Evolutionary conservation across 192 early-diverging fungal species (phyloP).

Genomic region (Phycomyces blakesleeanus): DNA sequence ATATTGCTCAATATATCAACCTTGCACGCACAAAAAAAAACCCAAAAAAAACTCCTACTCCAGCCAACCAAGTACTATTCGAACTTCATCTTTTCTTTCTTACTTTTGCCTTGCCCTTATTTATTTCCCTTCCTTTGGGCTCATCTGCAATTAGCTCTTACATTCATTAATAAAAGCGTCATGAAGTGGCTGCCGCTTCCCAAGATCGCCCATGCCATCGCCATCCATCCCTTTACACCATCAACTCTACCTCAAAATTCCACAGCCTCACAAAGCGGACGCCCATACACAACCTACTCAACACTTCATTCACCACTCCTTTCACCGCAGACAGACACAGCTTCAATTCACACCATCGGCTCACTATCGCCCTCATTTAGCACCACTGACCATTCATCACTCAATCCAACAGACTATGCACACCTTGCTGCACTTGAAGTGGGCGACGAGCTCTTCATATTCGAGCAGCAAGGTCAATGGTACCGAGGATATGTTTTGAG

Average conservation of each 20-base stretch:
- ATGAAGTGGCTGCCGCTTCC: constrained; percentile 43
- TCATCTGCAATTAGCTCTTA: neutral
- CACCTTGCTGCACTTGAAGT: constrained; percentile 37
- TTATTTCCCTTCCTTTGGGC: neutral
- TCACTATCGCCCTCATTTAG: constrained; percentile 11
- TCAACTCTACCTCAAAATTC: constrained; percentile 2
- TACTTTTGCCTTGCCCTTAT: neutral
- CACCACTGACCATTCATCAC: constrained; percentile 13
- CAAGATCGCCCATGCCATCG: constrained; percentile 43
- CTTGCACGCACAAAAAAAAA: too few relatives aligned
- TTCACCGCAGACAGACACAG: constrained; percentile 13
- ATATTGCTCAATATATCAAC: too few relatives aligned
- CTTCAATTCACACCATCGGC: constrained; percentile 11
- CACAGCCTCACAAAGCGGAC: neutral
- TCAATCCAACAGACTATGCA: constrained; percentile 7
- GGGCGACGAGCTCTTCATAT: constrained; percentile 54
- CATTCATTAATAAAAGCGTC: constrained; percentile 5
- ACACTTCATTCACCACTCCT: constrained; percentile 15
- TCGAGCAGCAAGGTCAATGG: constrained; percentile 57
- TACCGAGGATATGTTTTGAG: constrained; percentile 59
- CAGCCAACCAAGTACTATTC: too few relatives aligned
- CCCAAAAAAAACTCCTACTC: too few relatives aligned
- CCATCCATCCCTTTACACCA: constrained; percentile 42
- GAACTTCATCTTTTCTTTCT: neutral
- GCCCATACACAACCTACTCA: constrained; percentile 22